Evolutionary conservation across 108 stramenopile genomes (phyloP), one percentile per base, ranked within the genome.

Genomic region (Cyclotella distinguenda): DNA sequence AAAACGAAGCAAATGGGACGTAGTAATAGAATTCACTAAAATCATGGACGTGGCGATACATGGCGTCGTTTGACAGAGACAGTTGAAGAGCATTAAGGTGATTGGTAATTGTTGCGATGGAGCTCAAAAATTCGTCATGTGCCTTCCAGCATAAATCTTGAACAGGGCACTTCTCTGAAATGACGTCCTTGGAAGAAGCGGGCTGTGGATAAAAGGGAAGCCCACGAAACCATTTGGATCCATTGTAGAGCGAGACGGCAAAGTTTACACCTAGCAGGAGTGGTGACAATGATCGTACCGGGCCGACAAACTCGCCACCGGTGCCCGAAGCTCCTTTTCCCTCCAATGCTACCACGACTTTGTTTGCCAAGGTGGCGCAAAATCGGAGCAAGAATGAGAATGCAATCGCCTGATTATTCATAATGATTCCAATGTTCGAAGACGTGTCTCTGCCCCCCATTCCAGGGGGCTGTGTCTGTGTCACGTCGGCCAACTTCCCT

Each of bases 181-280:
- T 26, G 27, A 13, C 22, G 12, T 28, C 27, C 25, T 25, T 13
- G 3, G 3, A 19, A 16, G 34, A 19, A 34, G 38, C 44, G 2
- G 11, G 6, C 5, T 50, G 22, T 4, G 59, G 60, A 19, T 52
- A 65, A 28, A 47, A 48, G 30, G 65, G 43, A 22, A 67, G 52
- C 12, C 60, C 74, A 27, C 67, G 74, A 61, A 75, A 75, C 74
- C 74, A 75, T 9, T 75, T 64, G 30, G 64, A 67, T 11, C 66
- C 74, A 1, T 59, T 40, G 28, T 67, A 75, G 19, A 75, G 30
- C 0, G 60, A 55, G 19, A 53, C 48, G 2, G 50, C 54, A 23
- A 75, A 75, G 19, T 44, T 53, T 15, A 67, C 34, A n/a, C 74
- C 66, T 12, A 75, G 53, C 23, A 75, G 40, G 15, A 75, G 45